Evolutionary conservation across 805 yeast species (phyloP), one percentile per base, ranked within the genome.

Genomic region (Brettanomyces bruxellensis): DNA sequence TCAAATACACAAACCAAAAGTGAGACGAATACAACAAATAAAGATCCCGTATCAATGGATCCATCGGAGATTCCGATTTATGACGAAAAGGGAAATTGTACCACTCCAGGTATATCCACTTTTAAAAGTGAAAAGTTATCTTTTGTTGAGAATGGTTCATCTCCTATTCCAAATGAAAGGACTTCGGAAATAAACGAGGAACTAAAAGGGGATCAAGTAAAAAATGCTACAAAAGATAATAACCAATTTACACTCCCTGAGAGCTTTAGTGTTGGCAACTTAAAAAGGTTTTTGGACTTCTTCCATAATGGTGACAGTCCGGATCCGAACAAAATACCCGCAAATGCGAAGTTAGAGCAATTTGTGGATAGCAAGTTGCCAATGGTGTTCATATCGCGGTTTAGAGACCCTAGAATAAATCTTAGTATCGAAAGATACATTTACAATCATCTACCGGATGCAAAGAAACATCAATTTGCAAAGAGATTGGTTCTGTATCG

Each of bases 371-470:
- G 50, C 0, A 45, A 46, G 1, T 14, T 55, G n/a, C 82, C 87
- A 4, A 64, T 81, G 18, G 68, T 81, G 1, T 70, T 86, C 34
- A 59, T 82, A 0, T 79, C 95, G 0, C 65, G 65, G 25, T 68
- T 83, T 9, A 59, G 66, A 3, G 74, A 84, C 54, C 98, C 98
- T 1, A 79, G 70, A 55, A 55, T 78, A 44, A 93, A 93, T 58
- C 67, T 93, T 13, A 88, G 96, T 1, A 55, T 89, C 4, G 99
- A 93, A 55, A 84, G 86, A 53, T 83, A 76, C 56, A 67, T 93
- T 0, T 93, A 86, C 61, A 72, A 73, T 45, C 62, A 72, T 18
- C 78, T 84, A 65, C 90, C 90, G 1, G 49, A 67, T 40, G 58
- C 63, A 0, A 60, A 61, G 7, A 48, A 54, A 9, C 40, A 47